Conservation (phyloP, 495 filamentous ascomycete genomes). For the Ramalina intermedia region DNA sequence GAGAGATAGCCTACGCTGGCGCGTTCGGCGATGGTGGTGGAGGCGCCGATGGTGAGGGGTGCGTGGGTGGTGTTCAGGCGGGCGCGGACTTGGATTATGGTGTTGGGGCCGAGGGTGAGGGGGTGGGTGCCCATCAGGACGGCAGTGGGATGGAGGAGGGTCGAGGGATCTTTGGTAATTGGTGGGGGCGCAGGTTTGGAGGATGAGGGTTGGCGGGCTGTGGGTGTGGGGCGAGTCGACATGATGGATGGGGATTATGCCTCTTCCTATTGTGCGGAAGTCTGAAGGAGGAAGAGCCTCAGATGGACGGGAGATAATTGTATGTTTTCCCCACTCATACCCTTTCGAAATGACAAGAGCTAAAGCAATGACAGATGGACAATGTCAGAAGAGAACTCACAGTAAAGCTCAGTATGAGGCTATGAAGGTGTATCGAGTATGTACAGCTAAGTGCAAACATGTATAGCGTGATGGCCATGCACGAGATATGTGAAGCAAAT, state of each 20-base stretch:
- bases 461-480: no score
- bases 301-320: neutral
- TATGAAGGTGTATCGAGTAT: no score
- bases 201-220: neutral
- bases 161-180: slow-evolving; percentile 34
- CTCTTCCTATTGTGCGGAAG: neutral
- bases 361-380: neutral
- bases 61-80: slow-evolving; percentile 44
- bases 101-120: slow-evolving; percentile 46
- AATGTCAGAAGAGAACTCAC: neutral
- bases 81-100: slow-evolving; percentile 55
- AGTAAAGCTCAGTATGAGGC: no score
- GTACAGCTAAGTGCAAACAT: no score
- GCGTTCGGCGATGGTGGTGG: slow-evolving; percentile 56
- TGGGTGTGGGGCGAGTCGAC: slow-evolving; percentile 3
- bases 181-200: slow-evolving; percentile 9
- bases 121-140: slow-evolving; percentile 45
- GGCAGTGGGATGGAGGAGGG: slow-evolving; percentile 50
- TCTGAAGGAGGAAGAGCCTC: neutral
- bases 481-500: no score
- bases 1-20: slow-evolving; percentile 27
- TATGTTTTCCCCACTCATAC: neutral
- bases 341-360: neutral
- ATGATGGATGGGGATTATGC: neutral
- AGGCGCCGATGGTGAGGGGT: slow-evolving; percentile 45